Base-by-base conservation (phyloP, 1,284 basidiomycete genomes). In the Caloboletus inedulis region DNA sequence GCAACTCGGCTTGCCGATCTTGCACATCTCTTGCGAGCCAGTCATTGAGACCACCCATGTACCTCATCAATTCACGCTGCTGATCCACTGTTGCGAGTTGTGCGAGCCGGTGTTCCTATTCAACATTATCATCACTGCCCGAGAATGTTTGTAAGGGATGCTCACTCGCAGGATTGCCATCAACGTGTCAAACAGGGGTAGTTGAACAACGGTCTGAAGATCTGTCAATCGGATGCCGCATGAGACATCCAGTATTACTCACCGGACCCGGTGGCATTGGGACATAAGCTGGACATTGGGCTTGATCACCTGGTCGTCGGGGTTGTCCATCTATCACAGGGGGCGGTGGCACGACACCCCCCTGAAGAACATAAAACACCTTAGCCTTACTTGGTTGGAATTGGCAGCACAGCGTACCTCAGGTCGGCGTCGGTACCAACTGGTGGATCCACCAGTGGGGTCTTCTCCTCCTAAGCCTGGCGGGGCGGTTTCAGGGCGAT, bases 21-120 rank as follows among this genome's bases (percentile, higher is more conserved):
- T 77, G 74, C 1, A 89, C 87, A 63, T 91, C 88, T 27, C 81
- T 77, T 52, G 77, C 82, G 14, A 90, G 70, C 89, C 88, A 91
- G 43, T 80, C 77, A 58, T 91, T 90, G 33, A 91, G 71, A 4
- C 74, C 76, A 45, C 77, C 62, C 79, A 91, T 82, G 60, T 91
- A 90, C 39, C 83, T 72, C 79, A 89, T 87, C 40, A 91, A 73
- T 62, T 89, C 87, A 23, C 84, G 77, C 57, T 89, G 86, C 59
- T 91, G 88, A 45, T 87, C 83, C 9, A 87, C 78, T 18, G 86
- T 85, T 0, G 87, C 87, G 16, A 80, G 70, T 64, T 87, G 85
- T 2, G 85, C 85, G 3, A 80, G 69, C 3, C 84, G 84, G 63
- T 86, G 87, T 73, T 89, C 85, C 88, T 90, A 57, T n/a, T 42